Percentiles rank a stretch among this genome's conserved stretches.
Conservation (phyloP, 1,284 basidiomycete species). For the Termitomyces sp. region DNA sequence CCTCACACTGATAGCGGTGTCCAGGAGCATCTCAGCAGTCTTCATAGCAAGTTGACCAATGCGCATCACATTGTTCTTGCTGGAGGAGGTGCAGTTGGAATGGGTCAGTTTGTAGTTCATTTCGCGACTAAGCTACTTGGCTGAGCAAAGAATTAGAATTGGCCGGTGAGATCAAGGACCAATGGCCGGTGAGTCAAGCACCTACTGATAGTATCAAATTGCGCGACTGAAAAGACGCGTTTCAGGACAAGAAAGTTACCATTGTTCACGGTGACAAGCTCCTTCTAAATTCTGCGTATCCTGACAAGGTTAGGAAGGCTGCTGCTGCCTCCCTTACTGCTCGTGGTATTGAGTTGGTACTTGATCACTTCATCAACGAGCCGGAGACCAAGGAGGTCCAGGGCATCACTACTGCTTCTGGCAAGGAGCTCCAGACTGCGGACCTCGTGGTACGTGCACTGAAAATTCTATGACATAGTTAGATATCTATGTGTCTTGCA, state of each 20-base stretch:
- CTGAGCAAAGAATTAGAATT: constrained; percentile 32
- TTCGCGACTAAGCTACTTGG: background rate
- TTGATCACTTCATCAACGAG: constrained; percentile 51
- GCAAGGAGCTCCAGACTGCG: constrained; percentile 41
- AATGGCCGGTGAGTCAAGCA: constrained; percentile 38
- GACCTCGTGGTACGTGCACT: constrained; percentile 50
- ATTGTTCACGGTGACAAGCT: constrained; percentile 50
- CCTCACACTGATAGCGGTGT: constrained; percentile 35
- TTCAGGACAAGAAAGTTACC: constrained; percentile 54
- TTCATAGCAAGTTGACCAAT: constrained; percentile 38
- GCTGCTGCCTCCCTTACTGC: constrained; percentile 36
- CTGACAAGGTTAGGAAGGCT: constrained; percentile 47
- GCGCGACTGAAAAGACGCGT: constrained; percentile 6
- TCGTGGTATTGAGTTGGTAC: constrained; percentile 46
- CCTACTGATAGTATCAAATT: background rate
- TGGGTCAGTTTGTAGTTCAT: constrained; percentile 34
- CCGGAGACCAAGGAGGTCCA: constrained; percentile 29
- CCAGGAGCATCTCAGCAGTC: constrained; percentile 32
- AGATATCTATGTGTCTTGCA: background rate
- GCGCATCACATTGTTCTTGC: constrained; percentile 52
- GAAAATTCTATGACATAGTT: background rate
- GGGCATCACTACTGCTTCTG: constrained; percentile 45
- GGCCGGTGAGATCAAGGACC: constrained; percentile 53
- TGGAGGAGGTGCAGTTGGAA: constrained; percentile 61
- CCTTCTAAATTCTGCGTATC: constrained; percentile 56